phyloP scores from a whole-genome alignment of 495 filamentous ascomycete genomes.

The Parmelia sp. region DNA sequence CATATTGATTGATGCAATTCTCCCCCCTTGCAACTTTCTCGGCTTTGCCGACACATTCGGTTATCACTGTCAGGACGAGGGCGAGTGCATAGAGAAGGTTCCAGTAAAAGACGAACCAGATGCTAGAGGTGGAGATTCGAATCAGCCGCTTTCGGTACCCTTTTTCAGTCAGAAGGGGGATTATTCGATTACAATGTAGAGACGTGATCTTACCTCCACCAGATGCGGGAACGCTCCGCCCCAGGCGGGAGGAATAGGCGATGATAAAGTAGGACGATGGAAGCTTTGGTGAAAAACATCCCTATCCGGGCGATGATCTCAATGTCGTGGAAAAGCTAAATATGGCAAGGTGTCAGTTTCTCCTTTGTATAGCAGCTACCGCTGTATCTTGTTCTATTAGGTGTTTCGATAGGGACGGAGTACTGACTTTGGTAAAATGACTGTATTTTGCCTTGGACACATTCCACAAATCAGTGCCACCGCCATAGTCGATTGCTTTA shows the following conservation, averaged over 20 bases:
- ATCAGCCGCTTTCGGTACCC: no score
- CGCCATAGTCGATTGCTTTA: conserved; percentile 22
- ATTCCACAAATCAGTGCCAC: conserved; percentile 27
- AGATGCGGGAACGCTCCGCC: conserved; percentile 29
- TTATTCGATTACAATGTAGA: no score
- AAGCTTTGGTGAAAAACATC: conserved; percentile 47
- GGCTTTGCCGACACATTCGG: conserved; percentile 39
- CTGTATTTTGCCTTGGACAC: conserved; percentile 20
- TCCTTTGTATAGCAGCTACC: neutral
- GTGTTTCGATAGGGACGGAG: no score
- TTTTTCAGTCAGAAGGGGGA: no score
- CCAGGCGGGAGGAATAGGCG: conserved; percentile 40
- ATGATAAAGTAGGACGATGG: conserved; percentile 46
- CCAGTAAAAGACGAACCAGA: conserved; percentile 36
- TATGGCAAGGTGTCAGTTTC: neutral
- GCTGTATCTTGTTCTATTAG: neutral
- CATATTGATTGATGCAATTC: conserved; percentile 37
- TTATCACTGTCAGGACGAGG: conserved; percentile 38
- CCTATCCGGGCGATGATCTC: conserved; percentile 31
- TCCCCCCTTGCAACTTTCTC: conserved; percentile 25
- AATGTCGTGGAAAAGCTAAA: conserved; percentile 22
- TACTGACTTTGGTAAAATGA: conserved; percentile 22
- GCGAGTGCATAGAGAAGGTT: conserved; percentile 39
- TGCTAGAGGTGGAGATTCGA: neutral
- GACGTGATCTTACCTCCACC: conserved; percentile 10